These are phyloP conservation scores for Trametes hirsuta DNA, from an alignment of 1,284 basidiomycete genomes.

Conservation along the genomic window DNA sequence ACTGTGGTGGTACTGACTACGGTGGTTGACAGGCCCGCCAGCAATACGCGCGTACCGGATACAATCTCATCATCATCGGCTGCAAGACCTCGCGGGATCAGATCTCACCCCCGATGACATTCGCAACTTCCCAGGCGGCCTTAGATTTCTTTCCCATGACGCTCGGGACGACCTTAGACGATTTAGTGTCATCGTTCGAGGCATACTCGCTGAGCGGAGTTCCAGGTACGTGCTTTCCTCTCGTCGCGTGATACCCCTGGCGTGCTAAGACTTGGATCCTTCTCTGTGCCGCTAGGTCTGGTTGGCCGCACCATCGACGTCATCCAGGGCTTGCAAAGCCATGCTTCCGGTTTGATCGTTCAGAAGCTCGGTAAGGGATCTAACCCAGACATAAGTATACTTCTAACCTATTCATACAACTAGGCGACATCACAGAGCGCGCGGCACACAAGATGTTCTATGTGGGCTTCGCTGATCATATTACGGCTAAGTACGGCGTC, in stretches of 20 bases:
- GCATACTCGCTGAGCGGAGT: background rate
- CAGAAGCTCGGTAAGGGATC: slow-evolving; percentile 18
- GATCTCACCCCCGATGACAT: slow-evolving; percentile 5
- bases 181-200: background rate
- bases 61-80: slow-evolving; percentile 16
- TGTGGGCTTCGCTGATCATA: too few relatives aligned
- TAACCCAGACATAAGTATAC: background rate
- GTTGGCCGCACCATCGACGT: background rate
- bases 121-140: slow-evolving; percentile 4
- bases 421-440: slow-evolving; percentile 6
- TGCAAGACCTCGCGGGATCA: background rate
- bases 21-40: background rate
- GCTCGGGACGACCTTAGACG: background rate
- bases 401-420: background rate
- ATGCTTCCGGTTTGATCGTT: slow-evolving; percentile 4
- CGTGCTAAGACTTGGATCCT: background rate
- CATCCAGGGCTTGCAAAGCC: slow-evolving; percentile 9
- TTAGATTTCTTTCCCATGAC: slow-evolving; percentile 13
- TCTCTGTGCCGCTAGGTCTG: background rate
- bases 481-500: too few relatives aligned
- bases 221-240: background rate
- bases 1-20: too few relatives aligned
- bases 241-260: background rate
- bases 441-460: background rate
- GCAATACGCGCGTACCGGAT: slow-evolving; percentile 15